These are phyloP conservation scores for Cyberlindnera maclurae DNA, from an alignment of 805 yeast species.

Conservation along the genomic window DNA sequence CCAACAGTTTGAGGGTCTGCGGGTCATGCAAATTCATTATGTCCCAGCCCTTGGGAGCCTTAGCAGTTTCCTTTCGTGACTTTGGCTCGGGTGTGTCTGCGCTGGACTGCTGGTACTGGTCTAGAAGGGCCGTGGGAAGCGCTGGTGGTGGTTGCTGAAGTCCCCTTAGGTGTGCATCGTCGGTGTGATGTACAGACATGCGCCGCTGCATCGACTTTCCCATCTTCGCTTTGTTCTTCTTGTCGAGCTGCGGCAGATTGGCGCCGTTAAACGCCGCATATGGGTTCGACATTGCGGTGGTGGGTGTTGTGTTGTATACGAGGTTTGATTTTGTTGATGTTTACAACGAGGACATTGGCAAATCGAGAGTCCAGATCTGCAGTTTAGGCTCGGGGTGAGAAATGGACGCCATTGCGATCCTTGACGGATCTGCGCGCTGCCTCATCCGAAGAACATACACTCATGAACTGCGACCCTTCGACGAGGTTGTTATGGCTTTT, in stretches of 20 bases:
- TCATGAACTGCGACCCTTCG: conserved; percentile 55
- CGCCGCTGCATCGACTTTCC: conserved; percentile 38
- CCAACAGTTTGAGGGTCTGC: conserved; percentile 27
- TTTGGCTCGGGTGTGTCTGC: neutral
- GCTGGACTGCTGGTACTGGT: conserved; percentile 3
- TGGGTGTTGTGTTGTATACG: neutral
- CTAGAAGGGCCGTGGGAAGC: conserved; percentile 21
- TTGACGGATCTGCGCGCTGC: conserved; percentile 63
- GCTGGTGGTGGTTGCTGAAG: conserved; percentile 20
- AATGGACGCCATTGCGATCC: conserved; percentile 46
- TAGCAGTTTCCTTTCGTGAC: conserved; percentile 4
- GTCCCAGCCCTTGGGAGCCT: conserved; percentile 4
- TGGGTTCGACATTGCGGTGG: conserved; percentile 9
- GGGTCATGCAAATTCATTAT: conserved; percentile 17
- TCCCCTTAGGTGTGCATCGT: conserved; percentile 11
- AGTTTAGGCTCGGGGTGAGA: neutral
- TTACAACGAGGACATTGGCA: neutral
- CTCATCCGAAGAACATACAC: conserved; percentile 63
- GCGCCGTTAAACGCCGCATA: conserved; percentile 11
- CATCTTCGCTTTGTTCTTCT: conserved; percentile 30
- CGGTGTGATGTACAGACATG: conserved; percentile 33
- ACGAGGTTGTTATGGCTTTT: conserved; percentile 37
- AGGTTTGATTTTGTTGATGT: neutral
- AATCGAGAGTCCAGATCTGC: neutral
- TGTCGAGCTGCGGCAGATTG: conserved; percentile 27